Evolutionary conservation across 1,139 yeast genomes (phyloP).

Genomic region (Zygoascus sp.): DNA sequence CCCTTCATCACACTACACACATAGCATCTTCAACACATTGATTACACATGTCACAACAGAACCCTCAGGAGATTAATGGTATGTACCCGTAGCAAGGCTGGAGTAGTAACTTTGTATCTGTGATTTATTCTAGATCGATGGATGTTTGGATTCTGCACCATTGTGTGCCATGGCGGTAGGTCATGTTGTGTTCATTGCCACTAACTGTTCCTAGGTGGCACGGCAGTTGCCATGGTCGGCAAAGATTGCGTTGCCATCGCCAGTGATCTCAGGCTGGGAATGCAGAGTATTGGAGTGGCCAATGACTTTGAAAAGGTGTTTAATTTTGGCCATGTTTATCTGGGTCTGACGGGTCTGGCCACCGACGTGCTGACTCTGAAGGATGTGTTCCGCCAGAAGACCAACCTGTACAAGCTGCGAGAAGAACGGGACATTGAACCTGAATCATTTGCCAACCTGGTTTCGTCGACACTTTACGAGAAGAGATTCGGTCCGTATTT

Average conservation of each 20-base stretch:
- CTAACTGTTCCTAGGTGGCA: constrained; percentile 54
- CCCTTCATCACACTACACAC: background rate
- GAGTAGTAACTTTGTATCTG: no score
- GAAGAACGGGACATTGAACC: constrained; percentile 95
- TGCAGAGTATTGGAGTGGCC: constrained; percentile 87
- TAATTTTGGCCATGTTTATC: constrained; percentile 74
- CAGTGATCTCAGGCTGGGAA: constrained; percentile 88
- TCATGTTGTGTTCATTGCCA: constrained; percentile 2
- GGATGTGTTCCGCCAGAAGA: constrained; percentile 77
- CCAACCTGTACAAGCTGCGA: constrained; percentile 81
- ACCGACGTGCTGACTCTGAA: constrained; percentile 84
- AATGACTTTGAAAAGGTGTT: constrained; percentile 92
- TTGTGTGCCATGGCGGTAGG: no score
- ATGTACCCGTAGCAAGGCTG: no score
- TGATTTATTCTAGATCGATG: no score
- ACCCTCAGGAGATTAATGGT: constrained; percentile 35
- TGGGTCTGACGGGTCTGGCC: constrained; percentile 94
- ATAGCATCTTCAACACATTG: background rate
- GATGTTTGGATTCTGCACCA: no score
- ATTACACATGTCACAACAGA: constrained; percentile 31
- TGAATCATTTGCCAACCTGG: constrained; percentile 85
- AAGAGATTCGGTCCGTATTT: constrained; percentile 93
- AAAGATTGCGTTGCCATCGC: constrained; percentile 98
- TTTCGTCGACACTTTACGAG: constrained; percentile 84
- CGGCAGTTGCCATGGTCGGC: constrained; percentile 98